Base-by-base conservation (phyloP, 257 asterid species). In the Nicotiana paniculata region DNA sequence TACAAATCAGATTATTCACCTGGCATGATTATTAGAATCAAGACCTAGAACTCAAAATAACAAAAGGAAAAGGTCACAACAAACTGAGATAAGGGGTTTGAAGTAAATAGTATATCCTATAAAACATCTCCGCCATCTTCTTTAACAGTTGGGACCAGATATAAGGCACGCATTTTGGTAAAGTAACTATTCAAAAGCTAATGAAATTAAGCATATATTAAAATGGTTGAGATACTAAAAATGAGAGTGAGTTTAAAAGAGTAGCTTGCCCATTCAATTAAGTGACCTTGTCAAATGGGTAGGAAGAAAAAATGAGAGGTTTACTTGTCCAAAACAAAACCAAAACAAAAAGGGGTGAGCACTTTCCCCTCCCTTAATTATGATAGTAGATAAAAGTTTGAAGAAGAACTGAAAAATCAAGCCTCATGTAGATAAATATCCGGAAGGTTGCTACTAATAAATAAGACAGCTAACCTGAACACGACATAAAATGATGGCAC, bases 401-500 rank as follows among this genome's bases (percentile, higher is more conserved):
- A 74, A 35, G 54, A 51, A 26, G 61, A n/a, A 51, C 16, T 51
- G 57, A 51, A 51, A 48, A 51, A 51, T 51, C 57, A 51, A 51
- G 57, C 57, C 57, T 51, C 75, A 76, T 33, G 72, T 59, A 80
- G 51, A 11, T 55, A 24, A 21, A 48, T 9, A 18, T 33, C 51
- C 79, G 35, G 12, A n/a, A 39, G n/a, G 21, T 43, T 18, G 68
- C 24, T 24, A 7, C n/a, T 9, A 16, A 10, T 13, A 11, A 21
- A 35, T 58, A 17, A 67, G 48, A 33, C 16, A 83, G 69, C 87
- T 46, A 58, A 94, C 98, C 98, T 96, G 97, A 83, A 94, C 81
- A 15, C 94, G 90, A 82, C 98, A 94, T 77, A 87, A 88, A 72
- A 96, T 93, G 83, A 90, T 77, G 15, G 98, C 98, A 81, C 94